A percentile compares a stretch with the other conserved stretches of the same genome.
These are phyloP conservation scores for Evernia prunastri DNA, from an alignment of 495 filamentous ascomycete species.

Conservation along the genomic window DNA sequence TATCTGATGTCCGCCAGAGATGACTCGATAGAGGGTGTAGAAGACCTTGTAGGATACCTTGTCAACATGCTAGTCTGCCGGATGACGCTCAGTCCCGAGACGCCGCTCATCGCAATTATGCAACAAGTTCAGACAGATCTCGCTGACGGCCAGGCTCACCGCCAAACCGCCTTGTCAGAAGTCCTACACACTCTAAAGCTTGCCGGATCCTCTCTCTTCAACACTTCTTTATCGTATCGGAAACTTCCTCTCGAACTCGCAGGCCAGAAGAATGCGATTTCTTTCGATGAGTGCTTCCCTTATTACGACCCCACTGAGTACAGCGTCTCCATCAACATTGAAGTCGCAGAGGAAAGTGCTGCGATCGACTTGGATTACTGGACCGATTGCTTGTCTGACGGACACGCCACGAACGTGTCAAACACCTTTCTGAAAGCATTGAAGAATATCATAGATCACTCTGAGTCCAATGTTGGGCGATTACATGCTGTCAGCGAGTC, in stretches of 20 bases:
- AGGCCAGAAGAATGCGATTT: constrained; percentile 29
- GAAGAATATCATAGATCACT: constrained; percentile 37
- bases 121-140: constrained; percentile 45
- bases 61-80: constrained; percentile 51
- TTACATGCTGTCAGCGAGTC: constrained; percentile 36
- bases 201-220: constrained; percentile 37
- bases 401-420: constrained; percentile 46
- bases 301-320: constrained; percentile 55
- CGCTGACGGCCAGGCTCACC: constrained; percentile 42
- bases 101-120: constrained; percentile 31
- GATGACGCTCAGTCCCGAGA: constrained; percentile 33
- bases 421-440: constrained; percentile 44
- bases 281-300: constrained; percentile 36
- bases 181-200: constrained; percentile 45
- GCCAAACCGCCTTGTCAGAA: constrained; percentile 47
- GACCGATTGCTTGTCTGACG: constrained; percentile 44
- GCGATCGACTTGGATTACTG: constrained; percentile 52
- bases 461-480: constrained; percentile 32
- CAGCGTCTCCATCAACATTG: constrained; percentile 49
- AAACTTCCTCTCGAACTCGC: constrained; percentile 32
- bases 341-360: constrained; percentile 40
- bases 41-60: constrained; percentile 46
- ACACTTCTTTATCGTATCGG: constrained; percentile 43
- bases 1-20: constrained; percentile 50
- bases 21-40: constrained; percentile 38